Percentiles rank a stretch among this genome's conserved stretches.
Evolutionary conservation across 768 basidiomycete genomes (phyloP).

Genomic region (Leucocoprinus leucothites): DNA sequence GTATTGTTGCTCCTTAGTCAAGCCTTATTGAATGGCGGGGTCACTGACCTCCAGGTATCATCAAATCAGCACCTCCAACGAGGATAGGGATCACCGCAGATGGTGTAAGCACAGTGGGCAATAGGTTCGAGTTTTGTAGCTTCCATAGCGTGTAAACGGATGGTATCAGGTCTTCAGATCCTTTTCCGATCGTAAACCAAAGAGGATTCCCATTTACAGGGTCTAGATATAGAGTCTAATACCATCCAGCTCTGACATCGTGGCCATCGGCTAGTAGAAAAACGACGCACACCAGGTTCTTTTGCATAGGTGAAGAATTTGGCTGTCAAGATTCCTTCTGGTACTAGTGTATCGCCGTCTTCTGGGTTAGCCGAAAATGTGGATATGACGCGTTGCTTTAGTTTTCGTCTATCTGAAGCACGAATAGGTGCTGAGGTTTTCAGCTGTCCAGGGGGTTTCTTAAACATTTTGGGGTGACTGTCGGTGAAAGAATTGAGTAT

Average conservation of each 20-base stretch:
- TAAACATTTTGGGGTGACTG: conserved; percentile 55
- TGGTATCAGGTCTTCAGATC: conserved; percentile 66
- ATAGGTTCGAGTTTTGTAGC: conserved; percentile 45
- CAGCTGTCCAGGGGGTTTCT: conserved; percentile 63
- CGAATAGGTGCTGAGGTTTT: conserved; percentile 78
- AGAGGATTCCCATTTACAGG: conserved; percentile 62
- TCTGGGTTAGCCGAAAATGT: conserved; percentile 48
- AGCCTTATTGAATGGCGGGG: not conserved
- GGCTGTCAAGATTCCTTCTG: conserved; percentile 65
- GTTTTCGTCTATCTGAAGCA: conserved; percentile 69
- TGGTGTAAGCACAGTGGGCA: conserved; percentile 73
- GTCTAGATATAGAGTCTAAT: conserved; percentile 61
- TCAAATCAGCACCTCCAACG: conserved; percentile 79
- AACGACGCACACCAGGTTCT: conserved; percentile 58
- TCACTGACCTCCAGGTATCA: conserved; percentile 79
- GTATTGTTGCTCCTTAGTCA: not conserved
- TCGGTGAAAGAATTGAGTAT: too few relatives aligned
- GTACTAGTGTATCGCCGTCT: conserved; percentile 66
- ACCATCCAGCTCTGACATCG: not conserved
- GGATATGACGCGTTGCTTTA: conserved; percentile 55
- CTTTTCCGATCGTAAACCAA: conserved; percentile 77
- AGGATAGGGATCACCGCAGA: conserved; percentile 67
- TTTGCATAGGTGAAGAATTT: conserved; percentile 66
- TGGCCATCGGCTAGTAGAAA: not conserved
- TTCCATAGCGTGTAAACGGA: conserved; percentile 84